A percentile compares a stretch with the other conserved stretches of the same genome.
Conservation (phyloP, 192 early-diverging fungal species). For the Helicostylum pulchrum region DNA sequence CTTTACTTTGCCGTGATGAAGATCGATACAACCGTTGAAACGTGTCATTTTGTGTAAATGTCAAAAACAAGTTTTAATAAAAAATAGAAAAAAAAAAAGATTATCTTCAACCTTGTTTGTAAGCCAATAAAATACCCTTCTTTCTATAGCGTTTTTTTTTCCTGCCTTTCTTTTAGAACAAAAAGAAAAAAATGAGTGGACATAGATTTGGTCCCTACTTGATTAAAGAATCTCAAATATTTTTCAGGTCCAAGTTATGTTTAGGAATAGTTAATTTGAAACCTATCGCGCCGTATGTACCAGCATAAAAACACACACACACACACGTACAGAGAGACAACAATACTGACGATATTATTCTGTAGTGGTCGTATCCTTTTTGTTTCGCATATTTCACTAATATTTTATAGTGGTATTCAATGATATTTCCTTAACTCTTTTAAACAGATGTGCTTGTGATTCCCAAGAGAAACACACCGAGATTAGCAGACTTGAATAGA, state of each 20-base stretch:
- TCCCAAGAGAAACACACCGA: constrained; percentile 60
- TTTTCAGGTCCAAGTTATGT: constrained; percentile 65
- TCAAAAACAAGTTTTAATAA: neutral
- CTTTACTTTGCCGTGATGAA: constrained; percentile 96
- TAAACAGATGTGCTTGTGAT: constrained; percentile 77
- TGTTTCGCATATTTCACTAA: neutral
- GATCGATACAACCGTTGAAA: constrained; percentile 98
- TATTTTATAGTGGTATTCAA: neutral
- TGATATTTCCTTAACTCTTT: neutral
- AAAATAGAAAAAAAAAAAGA: constrained; percentile 2
- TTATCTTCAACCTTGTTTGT: neutral
- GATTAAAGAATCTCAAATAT: constrained; percentile 71
- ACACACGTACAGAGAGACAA: neutral
- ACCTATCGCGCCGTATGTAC: constrained; percentile 74
- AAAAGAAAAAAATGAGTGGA: constrained; percentile 3
- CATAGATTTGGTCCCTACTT: constrained; percentile 69
- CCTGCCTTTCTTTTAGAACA: neutral
- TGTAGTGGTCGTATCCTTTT: constrained; percentile 34
- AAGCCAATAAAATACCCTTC: neutral
- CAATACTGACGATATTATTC: neutral
- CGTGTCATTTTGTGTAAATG: constrained; percentile 39
- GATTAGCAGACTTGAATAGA: constrained; percentile 73
- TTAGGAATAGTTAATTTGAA: constrained; percentile 92
- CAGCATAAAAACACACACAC: neutral
- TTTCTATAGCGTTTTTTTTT: neutral